phyloP scores from a whole-genome alignment of 208 protist species.

The Leishmania tarentolae region DNA sequence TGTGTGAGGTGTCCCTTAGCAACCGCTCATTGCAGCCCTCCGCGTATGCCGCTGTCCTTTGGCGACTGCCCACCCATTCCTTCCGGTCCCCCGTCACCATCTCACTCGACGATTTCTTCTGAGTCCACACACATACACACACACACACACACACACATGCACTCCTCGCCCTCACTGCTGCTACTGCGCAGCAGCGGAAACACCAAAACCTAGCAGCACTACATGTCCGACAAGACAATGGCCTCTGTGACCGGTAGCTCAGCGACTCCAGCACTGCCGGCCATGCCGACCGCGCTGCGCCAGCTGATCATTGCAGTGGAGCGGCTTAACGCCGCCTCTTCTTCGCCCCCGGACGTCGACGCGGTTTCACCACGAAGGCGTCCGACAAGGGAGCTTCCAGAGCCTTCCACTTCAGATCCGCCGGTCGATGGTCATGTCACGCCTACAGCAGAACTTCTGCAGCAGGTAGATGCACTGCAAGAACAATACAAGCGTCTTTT shows the following conservation, averaged over 20 bases:
- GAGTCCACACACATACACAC: background rate
- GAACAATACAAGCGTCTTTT: slow-evolving; percentile 36
- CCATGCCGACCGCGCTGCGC: slow-evolving; percentile 4
- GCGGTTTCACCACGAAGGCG: background rate
- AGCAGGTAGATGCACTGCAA: slow-evolving; percentile 33
- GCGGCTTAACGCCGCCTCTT: slow-evolving; percentile 4
- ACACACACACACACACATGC: background rate
- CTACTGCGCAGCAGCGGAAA: background rate
- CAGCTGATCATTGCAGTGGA: slow-evolving; percentile 6
- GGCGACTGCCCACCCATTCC: background rate
- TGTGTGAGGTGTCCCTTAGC: background rate
- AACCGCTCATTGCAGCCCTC: background rate
- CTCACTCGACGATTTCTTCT: background rate
- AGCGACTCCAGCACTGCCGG: background rate
- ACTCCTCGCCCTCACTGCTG: background rate
- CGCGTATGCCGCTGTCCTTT: background rate
- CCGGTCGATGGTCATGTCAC: background rate
- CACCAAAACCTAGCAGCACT: background rate
- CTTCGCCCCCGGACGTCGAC: background rate
- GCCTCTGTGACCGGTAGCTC: background rate
- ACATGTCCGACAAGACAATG: background rate
- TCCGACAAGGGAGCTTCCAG: background rate
- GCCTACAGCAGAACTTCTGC: slow-evolving; percentile 41
- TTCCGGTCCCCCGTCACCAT: background rate
- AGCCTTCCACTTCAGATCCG: background rate